A percentile compares a stretch with the other conserved stretches of the same genome.
Evolutionary conservation across 345 rosid species (phyloP).

Genomic region (Anastatica hierochuntica): DNA sequence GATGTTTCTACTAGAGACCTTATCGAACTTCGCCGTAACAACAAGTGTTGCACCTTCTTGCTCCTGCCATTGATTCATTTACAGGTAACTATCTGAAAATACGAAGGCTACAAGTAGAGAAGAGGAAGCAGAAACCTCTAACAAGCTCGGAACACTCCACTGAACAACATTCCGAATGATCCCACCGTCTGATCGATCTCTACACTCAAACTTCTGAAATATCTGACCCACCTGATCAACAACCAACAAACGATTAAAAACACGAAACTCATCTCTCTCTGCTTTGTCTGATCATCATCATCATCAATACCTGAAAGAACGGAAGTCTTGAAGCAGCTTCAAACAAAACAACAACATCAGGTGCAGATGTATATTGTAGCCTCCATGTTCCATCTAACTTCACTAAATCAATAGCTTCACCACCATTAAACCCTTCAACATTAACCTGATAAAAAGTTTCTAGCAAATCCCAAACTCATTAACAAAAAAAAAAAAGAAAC

Average conservation of each 20-base stretch:
- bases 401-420: slow-evolving; percentile 54
- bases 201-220: slow-evolving; percentile 68
- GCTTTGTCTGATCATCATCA: not conserved
- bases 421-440: slow-evolving; percentile 57
- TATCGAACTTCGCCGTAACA: slow-evolving; percentile 74
- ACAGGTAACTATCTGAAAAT: not conserved
- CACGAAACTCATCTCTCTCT: not conserved
- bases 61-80: slow-evolving; percentile 40
- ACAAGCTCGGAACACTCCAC: slow-evolving; percentile 74
- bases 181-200: slow-evolving; percentile 55
- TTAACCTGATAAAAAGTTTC: slow-evolving; percentile 49
- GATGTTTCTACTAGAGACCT: slow-evolving; percentile 63
- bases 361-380: slow-evolving; percentile 84
- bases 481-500: too few species aligned
- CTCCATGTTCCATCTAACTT: slow-evolving; percentile 94
- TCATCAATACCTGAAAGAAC: slow-evolving; percentile 52
- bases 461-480: too few species aligned
- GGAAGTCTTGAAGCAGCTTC: slow-evolving; percentile 86
- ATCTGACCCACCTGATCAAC: slow-evolving; percentile 69
- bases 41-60: slow-evolving; percentile 85
- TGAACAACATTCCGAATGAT: slow-evolving; percentile 61
- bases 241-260: not conserved
- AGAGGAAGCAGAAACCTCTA: slow-evolving; percentile 43
- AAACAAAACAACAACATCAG: slow-evolving; percentile 72
- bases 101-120: slow-evolving; percentile 5